These are phyloP conservation scores for Rhizomucor miehei DNA, from an alignment of 371 early-diverging fungal genomes.

Conservation along the genomic window DNA sequence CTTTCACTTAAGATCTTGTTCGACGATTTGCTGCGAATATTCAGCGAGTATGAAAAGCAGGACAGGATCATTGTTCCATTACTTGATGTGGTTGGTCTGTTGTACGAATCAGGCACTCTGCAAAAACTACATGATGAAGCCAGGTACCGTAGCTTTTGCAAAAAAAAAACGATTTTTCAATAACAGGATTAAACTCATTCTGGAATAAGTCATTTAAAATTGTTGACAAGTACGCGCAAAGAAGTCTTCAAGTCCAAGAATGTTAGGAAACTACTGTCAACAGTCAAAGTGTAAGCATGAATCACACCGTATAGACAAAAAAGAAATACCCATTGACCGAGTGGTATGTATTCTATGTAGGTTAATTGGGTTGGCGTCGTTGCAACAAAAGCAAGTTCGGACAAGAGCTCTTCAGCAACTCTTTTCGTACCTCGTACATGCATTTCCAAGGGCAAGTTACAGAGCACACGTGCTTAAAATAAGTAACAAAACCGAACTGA, in stretches of 20 bases:
- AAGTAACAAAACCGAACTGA: background rate
- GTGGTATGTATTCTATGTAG: conserved; percentile 12
- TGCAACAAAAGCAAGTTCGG: conserved; percentile 24
- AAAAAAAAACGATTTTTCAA: no score
- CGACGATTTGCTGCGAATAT: conserved; percentile 44
- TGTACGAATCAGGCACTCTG: conserved; percentile 57
- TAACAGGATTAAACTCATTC: no score
- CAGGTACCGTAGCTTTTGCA: conserved; percentile 9
- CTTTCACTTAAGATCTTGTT: conserved; percentile 22
- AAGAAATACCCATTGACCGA: background rate
- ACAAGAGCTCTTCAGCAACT: conserved; percentile 45
- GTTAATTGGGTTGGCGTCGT: conserved; percentile 32
- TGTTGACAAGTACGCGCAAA: conserved; percentile 26
- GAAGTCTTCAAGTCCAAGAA: conserved; percentile 40
- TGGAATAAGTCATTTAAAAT: conserved; percentile 24
- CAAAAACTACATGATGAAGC: conserved; percentile 31
- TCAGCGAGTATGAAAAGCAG: conserved; percentile 41
- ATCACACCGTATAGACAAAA: background rate
- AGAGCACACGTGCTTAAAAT: background rate
- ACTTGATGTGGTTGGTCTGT: conserved; percentile 64
- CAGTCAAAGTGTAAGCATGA: conserved; percentile 44
- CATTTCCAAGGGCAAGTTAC: conserved; percentile 48
- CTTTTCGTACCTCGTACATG: conserved; percentile 45
- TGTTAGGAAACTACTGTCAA: conserved; percentile 40
- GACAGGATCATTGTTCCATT: conserved; percentile 68